A percentile compares a stretch with the other conserved stretches of the same genome.
Evolutionary conservation across 257 asterid species (phyloP).

Genomic region (Nicotiana tomentosiformis): DNA sequence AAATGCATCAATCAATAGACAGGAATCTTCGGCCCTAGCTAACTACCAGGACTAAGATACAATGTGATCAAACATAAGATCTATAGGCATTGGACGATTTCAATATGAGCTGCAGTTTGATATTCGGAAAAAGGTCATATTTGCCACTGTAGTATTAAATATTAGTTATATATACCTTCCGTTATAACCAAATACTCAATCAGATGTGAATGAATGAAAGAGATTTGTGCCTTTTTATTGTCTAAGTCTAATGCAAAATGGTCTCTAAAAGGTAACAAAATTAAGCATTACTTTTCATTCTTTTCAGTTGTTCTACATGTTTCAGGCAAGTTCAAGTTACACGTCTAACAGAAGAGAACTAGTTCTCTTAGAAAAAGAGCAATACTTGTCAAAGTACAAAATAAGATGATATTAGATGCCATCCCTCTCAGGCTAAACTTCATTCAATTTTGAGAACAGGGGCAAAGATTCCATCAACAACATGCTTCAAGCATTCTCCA

Average conservation of each 20-base stretch:
- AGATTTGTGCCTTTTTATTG: neutral
- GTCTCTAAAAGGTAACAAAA: neutral
- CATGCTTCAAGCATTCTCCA: neutral
- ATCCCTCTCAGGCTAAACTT: neutral
- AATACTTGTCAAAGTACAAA: neutral
- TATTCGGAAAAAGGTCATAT: neutral
- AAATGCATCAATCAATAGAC: neutral
- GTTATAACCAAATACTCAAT: neutral
- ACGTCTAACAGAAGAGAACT: neutral
- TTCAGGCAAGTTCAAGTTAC: neutral
- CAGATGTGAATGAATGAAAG: neutral
- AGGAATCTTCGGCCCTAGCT: neutral
- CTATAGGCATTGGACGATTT: neutral
- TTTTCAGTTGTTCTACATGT: neutral
- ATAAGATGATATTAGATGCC: neutral
- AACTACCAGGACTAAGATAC: neutral
- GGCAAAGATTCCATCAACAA: neutral
- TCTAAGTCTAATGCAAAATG: neutral
- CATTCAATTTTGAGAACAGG: neutral
- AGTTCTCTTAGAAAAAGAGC: neutral
- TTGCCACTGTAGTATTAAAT: neutral
- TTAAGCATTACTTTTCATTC: neutral
- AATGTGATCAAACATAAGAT: neutral
- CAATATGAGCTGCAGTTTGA: neutral
- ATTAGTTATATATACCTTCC: no score